Evolutionary conservation across 495 filamentous ascomycete species (phyloP), one percentile per base, ranked within the genome.

Genomic region (Usnea hakonensis): DNA sequence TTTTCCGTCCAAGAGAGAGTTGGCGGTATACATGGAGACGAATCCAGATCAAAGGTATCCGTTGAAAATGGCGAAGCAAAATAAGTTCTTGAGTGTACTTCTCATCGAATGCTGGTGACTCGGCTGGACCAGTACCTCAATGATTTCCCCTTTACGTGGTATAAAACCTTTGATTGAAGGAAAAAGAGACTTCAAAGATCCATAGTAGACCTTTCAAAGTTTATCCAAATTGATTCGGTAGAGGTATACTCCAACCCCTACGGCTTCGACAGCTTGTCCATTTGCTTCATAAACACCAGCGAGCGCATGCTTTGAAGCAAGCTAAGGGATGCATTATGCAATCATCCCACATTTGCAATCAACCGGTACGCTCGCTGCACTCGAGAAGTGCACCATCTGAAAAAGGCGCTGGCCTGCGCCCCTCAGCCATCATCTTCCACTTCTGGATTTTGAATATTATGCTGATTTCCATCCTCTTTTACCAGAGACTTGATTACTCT

Each of bases 321-420:
- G n/a, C n/a, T n/a, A n/a, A n/a, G n/a, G n/a, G n/a, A n/a, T n/a
- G n/a, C 46, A 26, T 28, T 36, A 23, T 65, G 30, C 37, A 33
- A 61, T 61, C 23, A 61, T 61, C 37, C 46, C 28, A 35, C 13
- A 14, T 65, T 65, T 38, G 26, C 43, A 38, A 26, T 64, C 38
- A 64, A 64, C 16, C n/a, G 56, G 37, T 64, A 16, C 58, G 55
- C 23, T 19, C 35, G 48, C 9, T 58, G 16, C 19, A 40, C 36
- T 40, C n/a, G 1, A 17, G 38, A 13, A 37, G 0, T 35, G 30
- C 40, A 35, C 36, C 30, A 54, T 30, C 37, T 38, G 10, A 38
- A 38, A 2, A 38, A 38, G 37, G 2, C 4, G 4, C 16, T 2
- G 4, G 10, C 37, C 4, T 38, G 4, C 37, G n/a, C 37, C 4